Evolutionary conservation across 2,329 filamentous ascomycete species (phyloP), one percentile per base, ranked within the genome.

Genomic region (Pseudocercospora ulei): DNA sequence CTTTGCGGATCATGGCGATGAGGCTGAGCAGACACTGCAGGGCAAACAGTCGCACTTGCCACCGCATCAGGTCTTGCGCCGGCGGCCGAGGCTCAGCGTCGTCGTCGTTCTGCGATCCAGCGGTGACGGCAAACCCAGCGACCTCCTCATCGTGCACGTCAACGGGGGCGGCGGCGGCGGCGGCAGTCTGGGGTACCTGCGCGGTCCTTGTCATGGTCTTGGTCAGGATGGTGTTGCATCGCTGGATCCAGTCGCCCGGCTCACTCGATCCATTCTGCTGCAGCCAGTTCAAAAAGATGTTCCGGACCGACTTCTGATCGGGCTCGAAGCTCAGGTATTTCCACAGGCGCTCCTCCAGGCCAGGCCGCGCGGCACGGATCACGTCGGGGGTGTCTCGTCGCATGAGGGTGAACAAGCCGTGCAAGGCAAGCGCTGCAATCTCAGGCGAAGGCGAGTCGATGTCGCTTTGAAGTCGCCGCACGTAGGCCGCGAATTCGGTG

Each of bases 141-240:
- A 94, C 88, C 60, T 98, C 92, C 58, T 98, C 90, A 57, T 98
- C 90, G 47, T 88, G 82, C 0, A 96, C 65, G 52, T 98, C 90
- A n/a, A 83, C 71, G 7, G 73, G 68, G 3, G 68, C 66, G 34
- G 66, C 69, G 4, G 63, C 58, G n/a, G 36, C 39, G n/a, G 3
- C 41, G 11, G 67, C 63, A 7, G 61, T 57, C 11, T 63, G 63
- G 3, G 63, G 58, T 17, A 75, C 35, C 7, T 44, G 71, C 26
- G 76, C 72, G 1, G 66, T 63, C 55, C 81, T 82, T 18, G 73
- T 71, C 48, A 83, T 77, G 0, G 83, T 93, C 71, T 92, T 92
- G 22, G 84, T 90, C 46, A 96, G 73, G 7, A 95, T 82, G 14
- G 75, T 78, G 54, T 96, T 90, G 58, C 86, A 92, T 31, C 86